Base-by-base conservation (phyloP, 2,329 filamentous ascomycete species). In the Clonostachys chloroleuca region DNA sequence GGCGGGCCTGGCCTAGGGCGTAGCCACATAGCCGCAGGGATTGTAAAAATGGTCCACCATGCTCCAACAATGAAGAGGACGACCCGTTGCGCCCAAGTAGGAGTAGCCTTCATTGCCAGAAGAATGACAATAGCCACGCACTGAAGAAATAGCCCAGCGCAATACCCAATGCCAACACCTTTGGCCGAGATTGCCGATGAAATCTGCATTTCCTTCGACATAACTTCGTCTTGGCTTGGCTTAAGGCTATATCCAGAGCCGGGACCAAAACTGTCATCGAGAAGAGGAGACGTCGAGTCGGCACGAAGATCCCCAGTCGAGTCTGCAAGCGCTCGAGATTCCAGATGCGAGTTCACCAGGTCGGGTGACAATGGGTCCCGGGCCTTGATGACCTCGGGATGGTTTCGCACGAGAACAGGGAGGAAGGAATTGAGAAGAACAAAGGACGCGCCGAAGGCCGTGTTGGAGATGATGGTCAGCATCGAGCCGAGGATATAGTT, bases 371-470 rank as follows among this genome's bases (percentile, higher is more conserved):
- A 47, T 2, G 54, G 24, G 12, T 51, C 50, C 13, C 57, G 62
- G 18, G 59, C 59, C n/a, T 56, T 56, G 10, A 66, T 54, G 13
- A 69, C 60, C 36, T 72, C 70, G 1, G 88, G 86, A 64, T 97
- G 91, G 61, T 95, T 84, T 42, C 92, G 82, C 48, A 97, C 94
- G 10, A 99, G 77, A 9, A 99, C 74, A 0, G 94, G 94, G 40
- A 99, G 73, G 59, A 96, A 99, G 1, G 92, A 96, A 68, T 99
- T 99, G 42, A 99, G 73, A 12, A 99, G 77, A 4, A 99, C 94
- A 64, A 96, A 97, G 0, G 91, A 96, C 14, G 92, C 91, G 18
- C 94, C 94, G 61, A 96, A 95, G 41, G 90, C 92, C 2, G 90
- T 95, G 63, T 97, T 97, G 35, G 92, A 88, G 44, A 97, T 73